Evolutionary conservation across 106 monocot species (phyloP).

Genomic region (Dendrobium catenatum): DNA sequence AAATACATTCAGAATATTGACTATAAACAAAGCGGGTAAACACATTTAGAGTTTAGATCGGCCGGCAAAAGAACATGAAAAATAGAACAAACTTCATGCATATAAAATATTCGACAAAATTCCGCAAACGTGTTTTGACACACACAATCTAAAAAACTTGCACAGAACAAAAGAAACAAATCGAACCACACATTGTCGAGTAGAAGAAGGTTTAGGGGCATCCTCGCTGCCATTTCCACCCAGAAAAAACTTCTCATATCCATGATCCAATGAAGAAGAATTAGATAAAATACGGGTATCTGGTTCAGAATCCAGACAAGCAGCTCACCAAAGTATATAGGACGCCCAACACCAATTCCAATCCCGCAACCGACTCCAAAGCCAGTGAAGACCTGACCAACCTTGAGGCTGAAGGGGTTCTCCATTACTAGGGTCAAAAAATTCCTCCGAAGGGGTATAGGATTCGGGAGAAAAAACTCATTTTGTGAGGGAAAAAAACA

Average conservation of each 20-base stretch:
- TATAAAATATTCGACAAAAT: slow-evolving; percentile 19
- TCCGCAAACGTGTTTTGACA: neutral
- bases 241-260: neutral
- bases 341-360: slow-evolving; percentile 77
- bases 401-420: slow-evolving; percentile 86
- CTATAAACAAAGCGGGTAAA: neutral
- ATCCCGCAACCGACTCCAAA: slow-evolving; percentile 84
- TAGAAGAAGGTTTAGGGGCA: neutral
- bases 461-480: too few species aligned
- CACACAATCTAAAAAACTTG: neutral
- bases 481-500: too few species aligned
- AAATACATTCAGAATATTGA: neutral
- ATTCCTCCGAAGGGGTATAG: neutral
- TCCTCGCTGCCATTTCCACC: neutral
- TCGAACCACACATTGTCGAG: neutral
- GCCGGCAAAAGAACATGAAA: neutral
- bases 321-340: slow-evolving; percentile 60
- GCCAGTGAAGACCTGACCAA: slow-evolving; percentile 81
- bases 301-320: neutral
- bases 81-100: neutral
- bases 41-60: neutral
- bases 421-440: slow-evolving; percentile 20
- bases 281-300: neutral
- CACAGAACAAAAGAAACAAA: neutral
- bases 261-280: neutral